Base-by-base conservation (phyloP, 345 rosid species). In the Erodium maritimum region DNA sequence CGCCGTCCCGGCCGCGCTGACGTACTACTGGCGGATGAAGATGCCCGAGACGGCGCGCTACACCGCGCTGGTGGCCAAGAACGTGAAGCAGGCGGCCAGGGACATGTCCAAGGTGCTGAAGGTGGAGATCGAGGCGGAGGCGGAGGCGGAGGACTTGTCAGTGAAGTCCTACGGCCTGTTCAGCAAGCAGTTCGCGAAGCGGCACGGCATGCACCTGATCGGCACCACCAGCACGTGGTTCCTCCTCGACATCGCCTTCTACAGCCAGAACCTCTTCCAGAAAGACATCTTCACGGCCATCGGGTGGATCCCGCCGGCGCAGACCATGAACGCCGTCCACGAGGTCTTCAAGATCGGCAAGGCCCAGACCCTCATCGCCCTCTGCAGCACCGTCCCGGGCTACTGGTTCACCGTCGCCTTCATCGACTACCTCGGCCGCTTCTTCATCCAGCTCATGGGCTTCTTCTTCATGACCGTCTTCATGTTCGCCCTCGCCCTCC, bases 401-500 rank as follows among this genome's bases (percentile, higher is more conserved):
- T 84, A 84, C 53, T 82, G 88, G 86, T 81, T 84, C 67, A 86
- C 85, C 0, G 95, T 87, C 0, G 69, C 69, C 0, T 59, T 87
- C 18, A 87, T 84, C 5, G 91, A 87, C 50, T 66, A 0, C 19
- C 65, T 86, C 0, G 94, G 94, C 37, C 66, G 87, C 24, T 80
- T 87, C 17, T 56, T 70, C 0, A 78, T 82, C 60, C 88, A 82
- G 24, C 57, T 82, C 51, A 77, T 77, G 78, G 85, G 85, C 0
- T 82, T 82, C 79, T 82, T 82, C 73, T 75, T 79, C 74, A 82
- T 82, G 88, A 77, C 88, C 5, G 88, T 73, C 11, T 79, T 82
- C 64, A 82, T 77, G 84, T 74, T 85, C 34, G 88, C 88, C 1
- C 70, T 85, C 3, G 93, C 93, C 0, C 73, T 85, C 25, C 94